phyloP scores from a whole-genome alignment of 257 asterid species.

The Petrea volubilis region DNA sequence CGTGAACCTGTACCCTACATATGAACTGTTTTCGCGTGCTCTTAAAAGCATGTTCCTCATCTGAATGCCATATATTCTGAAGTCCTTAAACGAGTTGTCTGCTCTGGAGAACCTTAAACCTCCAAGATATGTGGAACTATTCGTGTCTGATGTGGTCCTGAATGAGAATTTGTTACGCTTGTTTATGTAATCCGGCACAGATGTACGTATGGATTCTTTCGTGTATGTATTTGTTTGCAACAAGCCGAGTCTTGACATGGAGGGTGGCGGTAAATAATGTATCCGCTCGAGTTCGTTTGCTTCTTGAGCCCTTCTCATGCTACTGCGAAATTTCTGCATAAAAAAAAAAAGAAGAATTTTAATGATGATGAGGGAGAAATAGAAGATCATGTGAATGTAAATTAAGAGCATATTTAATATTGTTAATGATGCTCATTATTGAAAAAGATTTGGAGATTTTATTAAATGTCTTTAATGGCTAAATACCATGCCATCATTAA shows the following conservation, averaged over 20 bases:
- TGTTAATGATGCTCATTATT: slow-evolving; percentile 19
- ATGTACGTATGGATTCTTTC: background rate
- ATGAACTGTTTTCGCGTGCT: slow-evolving; percentile 24
- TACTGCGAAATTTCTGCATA: slow-evolving; percentile 65
- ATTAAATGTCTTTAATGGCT: slow-evolving; percentile 24
- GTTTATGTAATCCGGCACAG: background rate
- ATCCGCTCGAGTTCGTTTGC: slow-evolving; percentile 19
- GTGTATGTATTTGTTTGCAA: slow-evolving; percentile 4
- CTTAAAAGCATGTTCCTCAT: slow-evolving; percentile 38
- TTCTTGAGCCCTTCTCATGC: slow-evolving; percentile 44
- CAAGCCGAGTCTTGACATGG: background rate
- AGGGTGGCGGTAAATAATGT: slow-evolving; percentile 8
- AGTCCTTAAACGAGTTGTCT: slow-evolving; percentile 18
- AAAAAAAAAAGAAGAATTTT: too few species aligned
- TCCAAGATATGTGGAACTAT: slow-evolving; percentile 11
- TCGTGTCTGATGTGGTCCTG: slow-evolving; percentile 9
- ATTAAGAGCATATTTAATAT: slow-evolving; percentile 9
- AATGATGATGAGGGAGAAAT: background rate
- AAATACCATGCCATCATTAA: slow-evolving; percentile 31
- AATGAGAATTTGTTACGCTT: background rate
- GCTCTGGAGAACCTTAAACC: slow-evolving; percentile 1
- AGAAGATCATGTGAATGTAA: background rate
- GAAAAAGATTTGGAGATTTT: slow-evolving; percentile 7
- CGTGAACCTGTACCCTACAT: slow-evolving; percentile 53
- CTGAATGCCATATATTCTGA: slow-evolving; percentile 36